Percentiles rank a stretch among this genome's conserved stretches.
Conservation (phyloP, 108 stramenopile species). For the Stephanodiscus triporus region DNA sequence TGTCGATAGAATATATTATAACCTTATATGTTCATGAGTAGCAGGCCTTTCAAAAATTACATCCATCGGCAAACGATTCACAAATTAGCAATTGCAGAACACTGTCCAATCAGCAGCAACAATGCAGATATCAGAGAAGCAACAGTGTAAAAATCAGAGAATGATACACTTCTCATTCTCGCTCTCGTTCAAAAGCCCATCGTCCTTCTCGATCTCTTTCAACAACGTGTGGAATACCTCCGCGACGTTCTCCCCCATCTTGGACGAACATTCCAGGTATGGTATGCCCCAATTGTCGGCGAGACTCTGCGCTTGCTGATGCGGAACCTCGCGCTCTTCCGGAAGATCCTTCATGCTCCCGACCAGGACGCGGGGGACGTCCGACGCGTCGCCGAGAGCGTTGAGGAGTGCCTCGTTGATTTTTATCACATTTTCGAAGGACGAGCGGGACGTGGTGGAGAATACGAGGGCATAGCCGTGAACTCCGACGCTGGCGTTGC, state of each 20-base stretch:
- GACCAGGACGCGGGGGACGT: constrained; percentile 85
- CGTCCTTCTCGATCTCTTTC: constrained; percentile 90
- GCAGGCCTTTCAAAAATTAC: neutral
- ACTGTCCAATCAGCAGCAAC: neutral
- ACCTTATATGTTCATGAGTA: neutral
- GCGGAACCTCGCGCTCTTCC: constrained; percentile 64
- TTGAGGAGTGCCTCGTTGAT: constrained; percentile 84
- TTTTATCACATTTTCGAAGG: constrained; percentile 74
- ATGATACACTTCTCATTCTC: constrained; percentile 72
- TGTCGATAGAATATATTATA: neutral
- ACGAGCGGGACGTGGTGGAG: constrained; percentile 72
- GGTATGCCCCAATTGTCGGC: constrained; percentile 79
- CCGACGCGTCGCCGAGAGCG: constrained; percentile 82
- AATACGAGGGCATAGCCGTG: constrained; percentile 87
- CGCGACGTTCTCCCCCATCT: constrained; percentile 81
- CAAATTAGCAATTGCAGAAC: neutral
- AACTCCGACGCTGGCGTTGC: constrained; percentile 88
- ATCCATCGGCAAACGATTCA: neutral
- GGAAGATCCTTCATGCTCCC: constrained; percentile 84
- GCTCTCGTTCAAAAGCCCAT: constrained; percentile 76
- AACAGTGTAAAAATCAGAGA: constrained; percentile 34
- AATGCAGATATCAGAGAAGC: neutral
- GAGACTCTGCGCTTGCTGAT: constrained; percentile 66
- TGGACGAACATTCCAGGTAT: constrained; percentile 84
- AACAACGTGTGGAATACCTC: constrained; percentile 88